These are phyloP conservation scores for Arthrobotrys pseudoclavata DNA, from an alignment of 2,329 filamentous ascomycete genomes.

Conservation along the genomic window DNA sequence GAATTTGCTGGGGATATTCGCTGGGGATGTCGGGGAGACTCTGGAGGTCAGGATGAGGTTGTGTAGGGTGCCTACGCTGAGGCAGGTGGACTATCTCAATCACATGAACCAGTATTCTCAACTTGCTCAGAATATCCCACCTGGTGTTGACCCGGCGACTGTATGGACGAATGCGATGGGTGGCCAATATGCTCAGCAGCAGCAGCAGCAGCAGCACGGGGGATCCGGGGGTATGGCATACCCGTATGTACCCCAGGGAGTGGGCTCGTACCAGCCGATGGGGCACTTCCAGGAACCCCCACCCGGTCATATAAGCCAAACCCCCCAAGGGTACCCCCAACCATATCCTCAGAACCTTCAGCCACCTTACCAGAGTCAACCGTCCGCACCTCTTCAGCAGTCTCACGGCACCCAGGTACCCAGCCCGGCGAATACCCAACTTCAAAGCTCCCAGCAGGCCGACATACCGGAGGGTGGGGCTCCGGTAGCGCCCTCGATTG, in stretches of 20 bases:
- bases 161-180: constrained; percentile 55
- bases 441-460: not conserved
- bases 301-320: constrained; percentile 32
- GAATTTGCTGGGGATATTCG: constrained; percentile 86
- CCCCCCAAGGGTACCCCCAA: constrained; percentile 33
- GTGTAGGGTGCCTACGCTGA: constrained; percentile 78
- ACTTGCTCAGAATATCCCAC: constrained; percentile 45
- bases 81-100: constrained; percentile 64
- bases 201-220: constrained; percentile 36
- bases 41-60: constrained; percentile 93
- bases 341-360: constrained; percentile 30
- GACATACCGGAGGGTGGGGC: constrained; percentile 26
- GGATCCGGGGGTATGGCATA: constrained; percentile 32
- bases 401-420: constrained; percentile 30
- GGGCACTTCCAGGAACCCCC: constrained; percentile 35
- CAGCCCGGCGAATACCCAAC: constrained; percentile 19
- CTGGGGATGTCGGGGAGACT: constrained; percentile 82
- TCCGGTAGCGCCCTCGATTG: constrained; percentile 9
- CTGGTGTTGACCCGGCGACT: constrained; percentile 51
- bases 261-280: constrained; percentile 27
- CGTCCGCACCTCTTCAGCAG: constrained; percentile 12
- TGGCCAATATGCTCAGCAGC: constrained; percentile 41
- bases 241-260: constrained; percentile 46
- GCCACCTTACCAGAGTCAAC: constrained; percentile 31
- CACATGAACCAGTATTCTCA: constrained; percentile 58